These are phyloP conservation scores for Malus sylvestris DNA, from an alignment of 306 rosid genomes.

Conservation along the genomic window DNA sequence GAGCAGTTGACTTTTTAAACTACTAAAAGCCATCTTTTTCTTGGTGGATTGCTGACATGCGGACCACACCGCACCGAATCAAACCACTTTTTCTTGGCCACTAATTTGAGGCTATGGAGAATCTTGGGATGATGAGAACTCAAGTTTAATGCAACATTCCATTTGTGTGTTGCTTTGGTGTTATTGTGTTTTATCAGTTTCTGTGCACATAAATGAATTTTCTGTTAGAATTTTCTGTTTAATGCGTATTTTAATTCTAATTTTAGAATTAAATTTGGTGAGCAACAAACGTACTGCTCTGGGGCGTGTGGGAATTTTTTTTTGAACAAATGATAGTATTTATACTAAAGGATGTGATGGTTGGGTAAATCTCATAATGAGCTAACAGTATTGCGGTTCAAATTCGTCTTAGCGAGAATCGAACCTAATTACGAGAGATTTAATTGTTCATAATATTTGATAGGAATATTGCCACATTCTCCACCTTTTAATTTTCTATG, in stretches of 20 bases:
- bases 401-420: rapidly evolving
- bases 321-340: no score
- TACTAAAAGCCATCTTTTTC: neutral
- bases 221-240: neutral
- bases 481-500: no score
- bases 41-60: neutral
- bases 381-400: no score
- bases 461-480: no score
- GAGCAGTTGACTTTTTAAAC: neutral
- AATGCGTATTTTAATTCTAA: neutral
- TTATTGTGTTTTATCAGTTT: neutral
- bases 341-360: rapidly evolving
- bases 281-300: neutral
- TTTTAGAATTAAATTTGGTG: neutral
- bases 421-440: no score
- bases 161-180: neutral
- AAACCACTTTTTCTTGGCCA: neutral
- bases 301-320: neutral
- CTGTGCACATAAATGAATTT: neutral
- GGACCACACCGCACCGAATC: neutral
- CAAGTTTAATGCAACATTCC: neutral
- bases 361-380: rapidly evolving
- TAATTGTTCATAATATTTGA: no score
- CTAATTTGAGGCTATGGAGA: neutral
- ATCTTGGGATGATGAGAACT: neutral